Conservation (phyloP, 495 filamentous ascomycete genomes). For the Venustampulla echinocandica region DNA sequence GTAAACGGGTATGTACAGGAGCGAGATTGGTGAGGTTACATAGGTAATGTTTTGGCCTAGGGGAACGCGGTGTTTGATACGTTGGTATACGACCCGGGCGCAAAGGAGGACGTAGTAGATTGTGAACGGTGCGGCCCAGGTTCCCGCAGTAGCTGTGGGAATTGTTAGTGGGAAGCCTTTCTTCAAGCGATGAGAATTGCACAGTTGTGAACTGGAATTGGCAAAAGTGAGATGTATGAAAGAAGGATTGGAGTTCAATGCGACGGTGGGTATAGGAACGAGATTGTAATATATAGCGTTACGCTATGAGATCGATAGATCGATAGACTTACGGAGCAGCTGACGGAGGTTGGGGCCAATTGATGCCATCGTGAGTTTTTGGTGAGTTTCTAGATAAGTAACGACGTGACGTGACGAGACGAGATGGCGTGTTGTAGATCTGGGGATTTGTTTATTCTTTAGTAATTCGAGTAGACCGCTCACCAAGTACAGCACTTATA, state of each 20-base stretch:
- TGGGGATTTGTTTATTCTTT: no score
- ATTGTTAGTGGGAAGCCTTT: background rate
- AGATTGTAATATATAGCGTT: background rate
- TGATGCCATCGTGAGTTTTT: background rate
- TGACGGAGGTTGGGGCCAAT: conserved; percentile 5
- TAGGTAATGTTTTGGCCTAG: no score
- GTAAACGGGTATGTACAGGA: no score
- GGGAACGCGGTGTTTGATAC: conserved; percentile 1
- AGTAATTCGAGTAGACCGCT: no score
- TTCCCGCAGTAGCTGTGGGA: conserved; percentile 10
- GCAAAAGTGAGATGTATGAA: background rate
- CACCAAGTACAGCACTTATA: no score
- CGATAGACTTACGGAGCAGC: conserved; percentile 10
- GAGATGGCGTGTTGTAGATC: background rate
- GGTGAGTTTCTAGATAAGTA: background rate
- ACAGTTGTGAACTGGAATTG: background rate
- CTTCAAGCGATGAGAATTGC: background rate
- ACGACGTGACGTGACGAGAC: background rate
- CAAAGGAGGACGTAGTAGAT: conserved; percentile 14
- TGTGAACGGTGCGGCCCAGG: conserved; percentile 10
- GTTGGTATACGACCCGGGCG: conserved; percentile 2
- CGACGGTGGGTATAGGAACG: background rate
- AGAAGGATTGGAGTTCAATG: background rate
- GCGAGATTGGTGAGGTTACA: no score
- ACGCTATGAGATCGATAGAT: background rate